Percentiles rank a stretch among this genome's conserved stretches.
Conservation (phyloP, 345 rosid species). For the Barbarea vulgaris region DNA sequence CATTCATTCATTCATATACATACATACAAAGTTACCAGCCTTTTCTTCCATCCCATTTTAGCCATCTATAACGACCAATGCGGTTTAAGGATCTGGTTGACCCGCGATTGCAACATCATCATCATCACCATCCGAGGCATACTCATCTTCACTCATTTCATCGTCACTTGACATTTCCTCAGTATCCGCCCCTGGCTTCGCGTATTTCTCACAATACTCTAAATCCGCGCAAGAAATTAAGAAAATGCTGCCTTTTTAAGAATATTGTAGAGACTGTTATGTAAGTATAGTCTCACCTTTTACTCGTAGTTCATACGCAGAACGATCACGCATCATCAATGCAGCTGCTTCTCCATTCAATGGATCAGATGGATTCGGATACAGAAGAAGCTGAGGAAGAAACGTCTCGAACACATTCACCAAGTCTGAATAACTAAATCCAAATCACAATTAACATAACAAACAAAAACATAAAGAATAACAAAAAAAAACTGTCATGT, state of each 20-base stretch:
- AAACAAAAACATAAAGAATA: slow-evolving; percentile 11
- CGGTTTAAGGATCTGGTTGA: slow-evolving; percentile 62
- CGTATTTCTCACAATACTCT: slow-evolving; percentile 88
- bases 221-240: background rate
- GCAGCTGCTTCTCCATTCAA: slow-evolving; percentile 99
- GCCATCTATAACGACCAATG: slow-evolving; percentile 5
- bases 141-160: slow-evolving; percentile 84
- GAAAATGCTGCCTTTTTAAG: background rate
- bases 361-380: slow-evolving; percentile 96
- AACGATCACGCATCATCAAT: slow-evolving; percentile 84
- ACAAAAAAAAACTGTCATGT: background rate
- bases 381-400: slow-evolving; percentile 96
- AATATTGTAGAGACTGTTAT: background rate
- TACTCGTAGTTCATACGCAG: slow-evolving; percentile 73
- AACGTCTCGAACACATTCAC: slow-evolving; percentile 95
- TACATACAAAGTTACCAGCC: background rate
- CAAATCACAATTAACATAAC: background rate
- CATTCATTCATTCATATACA: background rate
- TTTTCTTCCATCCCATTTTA: background rate
- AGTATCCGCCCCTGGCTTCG: slow-evolving; percentile 63
- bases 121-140: slow-evolving; percentile 62
- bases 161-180: slow-evolving; percentile 83
- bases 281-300: slow-evolving; percentile 57
- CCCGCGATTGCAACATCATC: slow-evolving; percentile 60
- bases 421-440: slow-evolving; percentile 54